phyloP scores from a whole-genome alignment of 129 eudicot species.

The Centrapalus pauciflorus region DNA sequence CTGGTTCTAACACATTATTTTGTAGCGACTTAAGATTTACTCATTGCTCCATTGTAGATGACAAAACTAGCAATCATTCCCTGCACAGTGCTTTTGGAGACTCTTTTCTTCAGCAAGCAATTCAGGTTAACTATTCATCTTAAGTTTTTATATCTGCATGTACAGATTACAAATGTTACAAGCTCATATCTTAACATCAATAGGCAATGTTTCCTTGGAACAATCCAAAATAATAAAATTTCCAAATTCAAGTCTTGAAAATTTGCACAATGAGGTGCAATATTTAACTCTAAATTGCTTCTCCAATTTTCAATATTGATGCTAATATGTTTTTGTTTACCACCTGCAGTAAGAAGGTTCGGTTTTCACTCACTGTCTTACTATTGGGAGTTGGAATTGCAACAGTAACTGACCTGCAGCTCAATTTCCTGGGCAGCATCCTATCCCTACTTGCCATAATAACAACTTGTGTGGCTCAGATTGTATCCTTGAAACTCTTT shows the following conservation, averaged over 20 bases:
- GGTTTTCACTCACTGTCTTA: conserved; percentile 63
- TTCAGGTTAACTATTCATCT: conserved; percentile 60
- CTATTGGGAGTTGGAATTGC: conserved; percentile 97
- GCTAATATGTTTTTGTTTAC: conserved; percentile 30
- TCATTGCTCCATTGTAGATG: conserved; percentile 54
- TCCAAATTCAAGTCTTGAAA: too few relatives aligned
- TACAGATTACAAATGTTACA: neutral
- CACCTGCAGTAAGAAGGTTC: conserved; percentile 63
- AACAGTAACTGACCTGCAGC: conserved; percentile 87
- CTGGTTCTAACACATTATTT: too few relatives aligned
- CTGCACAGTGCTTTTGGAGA: conserved; percentile 87
- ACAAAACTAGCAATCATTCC: conserved; percentile 95
- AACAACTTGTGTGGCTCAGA: conserved; percentile 90
- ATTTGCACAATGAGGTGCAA: conserved; percentile 2
- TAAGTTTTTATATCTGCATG: neutral
- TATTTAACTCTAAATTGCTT: conserved; percentile 8
- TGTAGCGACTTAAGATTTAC: conserved; percentile 2
- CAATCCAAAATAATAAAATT: too few relatives aligned
- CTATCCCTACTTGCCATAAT: conserved; percentile 75
- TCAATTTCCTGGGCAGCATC: conserved; percentile 75
- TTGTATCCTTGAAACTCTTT: conserved; percentile 64
- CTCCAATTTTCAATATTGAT: neutral
- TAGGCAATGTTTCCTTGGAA: too few relatives aligned
- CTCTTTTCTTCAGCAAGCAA: conserved; percentile 73
- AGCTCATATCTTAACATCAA: conserved; percentile 11